Conservation (phyloP, 306 rosid species). For the Lathyrus sativus region DNA sequence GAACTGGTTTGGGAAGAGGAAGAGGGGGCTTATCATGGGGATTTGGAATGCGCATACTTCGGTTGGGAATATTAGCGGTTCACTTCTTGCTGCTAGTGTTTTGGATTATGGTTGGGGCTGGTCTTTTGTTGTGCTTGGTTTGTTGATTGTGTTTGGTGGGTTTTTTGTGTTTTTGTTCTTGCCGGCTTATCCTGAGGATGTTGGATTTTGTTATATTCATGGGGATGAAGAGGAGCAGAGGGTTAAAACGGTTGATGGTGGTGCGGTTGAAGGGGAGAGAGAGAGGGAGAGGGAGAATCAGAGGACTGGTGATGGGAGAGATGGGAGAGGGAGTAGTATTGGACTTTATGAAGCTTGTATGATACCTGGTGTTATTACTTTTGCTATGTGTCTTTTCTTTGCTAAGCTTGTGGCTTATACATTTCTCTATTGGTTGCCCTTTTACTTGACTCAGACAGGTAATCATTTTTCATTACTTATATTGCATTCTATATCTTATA, state of each 20-base stretch:
- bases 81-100: slow-evolving; percentile 77
- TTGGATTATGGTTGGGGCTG: slow-evolving; percentile 90
- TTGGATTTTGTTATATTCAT: slow-evolving; percentile 43
- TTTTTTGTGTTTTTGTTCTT: slow-evolving; percentile 59
- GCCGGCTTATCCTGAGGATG: slow-evolving; percentile 75
- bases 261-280: slow-evolving; percentile 24
- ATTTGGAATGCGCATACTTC: slow-evolving; percentile 89
- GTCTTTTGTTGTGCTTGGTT: slow-evolving; percentile 68
- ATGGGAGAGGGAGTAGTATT: slow-evolving; percentile 45
- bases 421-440: slow-evolving; percentile 79
- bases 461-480: neutral
- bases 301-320: slow-evolving; percentile 15
- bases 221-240: slow-evolving; percentile 52
- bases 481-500: neutral
- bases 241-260: slow-evolving; percentile 18
- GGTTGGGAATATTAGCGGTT: slow-evolving; percentile 74
- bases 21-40: slow-evolving; percentile 83
- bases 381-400: slow-evolving; percentile 80
- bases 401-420: slow-evolving; percentile 92
- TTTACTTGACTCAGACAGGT: slow-evolving; percentile 83
- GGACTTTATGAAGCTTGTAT: slow-evolving; percentile 70
- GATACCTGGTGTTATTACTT: slow-evolving; percentile 83
- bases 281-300: slow-evolving; percentile 25
- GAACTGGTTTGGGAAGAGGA: slow-evolving; percentile 83
- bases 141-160: slow-evolving; percentile 59